Evolutionary conservation across 164 flowering plant genomes (phyloP).

Genomic region (Vitis amurensis): DNA sequence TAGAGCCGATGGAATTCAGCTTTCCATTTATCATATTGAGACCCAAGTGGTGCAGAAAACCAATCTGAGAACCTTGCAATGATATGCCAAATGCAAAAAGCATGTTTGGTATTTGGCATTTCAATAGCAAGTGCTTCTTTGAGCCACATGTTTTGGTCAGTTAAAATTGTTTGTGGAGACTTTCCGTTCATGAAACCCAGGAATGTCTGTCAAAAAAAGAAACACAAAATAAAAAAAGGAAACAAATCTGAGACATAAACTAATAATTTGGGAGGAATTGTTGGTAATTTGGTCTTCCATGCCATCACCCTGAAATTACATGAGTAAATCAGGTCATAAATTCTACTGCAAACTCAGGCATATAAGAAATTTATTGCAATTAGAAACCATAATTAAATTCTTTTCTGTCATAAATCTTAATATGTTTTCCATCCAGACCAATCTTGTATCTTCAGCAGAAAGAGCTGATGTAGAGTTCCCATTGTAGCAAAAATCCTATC

Average conservation of each 20-base stretch:
- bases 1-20: conserved; percentile 72
- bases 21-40: conserved; percentile 74
- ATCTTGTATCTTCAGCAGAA: neutral
- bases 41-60: conserved; percentile 68
- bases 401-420: neutral
- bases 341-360: too few relatives aligned
- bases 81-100: conserved; percentile 82
- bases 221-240: too few relatives aligned
- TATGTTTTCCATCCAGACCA: neutral
- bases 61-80: conserved; percentile 69
- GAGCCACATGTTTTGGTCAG: conserved; percentile 81
- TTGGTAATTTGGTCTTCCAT: too few relatives aligned
- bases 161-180: conserved; percentile 69
- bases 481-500: neutral
- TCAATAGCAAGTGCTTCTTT: conserved; percentile 72
- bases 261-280: too few relatives aligned
- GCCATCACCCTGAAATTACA: too few relatives aligned
- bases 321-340: too few relatives aligned
- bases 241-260: too few relatives aligned
- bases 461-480: too few relatives aligned
- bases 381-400: too few relatives aligned
- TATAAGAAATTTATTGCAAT: too few relatives aligned
- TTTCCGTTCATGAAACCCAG: conserved; percentile 73
- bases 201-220: conserved; percentile 46
- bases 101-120: conserved; percentile 75